phyloP scores from a whole-genome alignment of 1,284 basidiomycete species.

The Tilletia indica region DNA sequence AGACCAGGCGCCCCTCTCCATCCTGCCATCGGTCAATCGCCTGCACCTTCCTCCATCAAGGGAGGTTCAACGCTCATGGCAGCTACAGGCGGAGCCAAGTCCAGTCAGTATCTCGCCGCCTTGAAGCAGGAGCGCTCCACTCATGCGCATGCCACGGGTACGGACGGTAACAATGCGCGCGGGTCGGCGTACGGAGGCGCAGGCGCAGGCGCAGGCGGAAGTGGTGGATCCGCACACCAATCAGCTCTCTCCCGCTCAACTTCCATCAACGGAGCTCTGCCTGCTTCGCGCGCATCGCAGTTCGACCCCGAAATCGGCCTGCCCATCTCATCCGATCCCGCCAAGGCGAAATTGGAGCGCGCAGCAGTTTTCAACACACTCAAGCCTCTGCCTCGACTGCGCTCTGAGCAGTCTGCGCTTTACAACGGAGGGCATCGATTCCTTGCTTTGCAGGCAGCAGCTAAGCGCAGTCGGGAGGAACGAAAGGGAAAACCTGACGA shows the following conservation, averaged over 20 bases:
- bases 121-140: neutral
- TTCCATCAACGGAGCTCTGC: neutral
- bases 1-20: constrained; percentile 7
- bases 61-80: neutral
- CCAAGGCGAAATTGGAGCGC: neutral
- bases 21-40: neutral
- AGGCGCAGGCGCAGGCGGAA: no score
- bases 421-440: neutral
- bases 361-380: neutral
- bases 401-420: neutral
- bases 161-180: no score
- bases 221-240: neutral
- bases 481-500: constrained; percentile 2
- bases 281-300: no score
- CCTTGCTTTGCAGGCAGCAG: neutral
- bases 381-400: neutral
- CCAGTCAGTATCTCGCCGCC: constrained; percentile 4
- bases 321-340: neutral
- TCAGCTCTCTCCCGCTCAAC: neutral
- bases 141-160: no score
- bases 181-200: no score
- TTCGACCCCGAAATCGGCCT: neutral
- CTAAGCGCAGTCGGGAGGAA: neutral
- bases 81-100: neutral
- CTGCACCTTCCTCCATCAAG: constrained; percentile 8